A percentile compares a stretch with the other conserved stretches of the same genome.
Conservation (phyloP, 805 yeast species). For the Blastobotrys muscicola region DNA sequence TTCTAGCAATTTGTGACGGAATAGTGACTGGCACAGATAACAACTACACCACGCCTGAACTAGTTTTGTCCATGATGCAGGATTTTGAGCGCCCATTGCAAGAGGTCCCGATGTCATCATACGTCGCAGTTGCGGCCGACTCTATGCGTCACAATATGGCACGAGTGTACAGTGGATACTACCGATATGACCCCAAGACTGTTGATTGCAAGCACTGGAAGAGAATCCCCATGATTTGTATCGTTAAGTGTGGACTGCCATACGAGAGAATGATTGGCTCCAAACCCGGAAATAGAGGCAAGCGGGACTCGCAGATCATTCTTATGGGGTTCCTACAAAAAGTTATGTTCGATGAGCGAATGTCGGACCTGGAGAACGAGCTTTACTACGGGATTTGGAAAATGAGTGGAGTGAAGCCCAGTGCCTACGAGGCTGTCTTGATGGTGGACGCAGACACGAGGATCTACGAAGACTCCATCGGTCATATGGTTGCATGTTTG, state of each 20-base stretch:
- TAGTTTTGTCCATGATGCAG: slow-evolving; percentile 68
- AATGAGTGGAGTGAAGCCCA: slow-evolving; percentile 58
- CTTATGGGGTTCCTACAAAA: slow-evolving; percentile 85
- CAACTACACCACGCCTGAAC: slow-evolving; percentile 62
- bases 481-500: slow-evolving; percentile 85
- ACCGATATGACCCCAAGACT: slow-evolving; percentile 62
- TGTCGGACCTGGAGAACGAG: slow-evolving; percentile 83
- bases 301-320: slow-evolving; percentile 88
- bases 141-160: slow-evolving; percentile 85
- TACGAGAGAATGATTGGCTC: slow-evolving; percentile 49
- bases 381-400: slow-evolving; percentile 67
- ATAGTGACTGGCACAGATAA: slow-evolving; percentile 77
- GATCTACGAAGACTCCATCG: slow-evolving; percentile 74
- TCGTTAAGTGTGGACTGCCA: slow-evolving; percentile 86
- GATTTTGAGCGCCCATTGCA: slow-evolving; percentile 45
- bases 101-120: slow-evolving; percentile 32
- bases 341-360: slow-evolving; percentile 84
- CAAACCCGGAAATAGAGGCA: slow-evolving; percentile 92
- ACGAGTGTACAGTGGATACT: slow-evolving; percentile 74
- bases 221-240: slow-evolving; percentile 64
- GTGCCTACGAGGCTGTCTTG: slow-evolving; percentile 65
- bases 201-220: slow-evolving; percentile 65
- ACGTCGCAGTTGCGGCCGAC: slow-evolving; percentile 71
- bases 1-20: slow-evolving; percentile 81
- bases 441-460: slow-evolving; percentile 96